These are phyloP conservation scores for Trypanosoma platydactyli DNA, from an alignment of 208 protist genomes.

Conservation along the genomic window DNA sequence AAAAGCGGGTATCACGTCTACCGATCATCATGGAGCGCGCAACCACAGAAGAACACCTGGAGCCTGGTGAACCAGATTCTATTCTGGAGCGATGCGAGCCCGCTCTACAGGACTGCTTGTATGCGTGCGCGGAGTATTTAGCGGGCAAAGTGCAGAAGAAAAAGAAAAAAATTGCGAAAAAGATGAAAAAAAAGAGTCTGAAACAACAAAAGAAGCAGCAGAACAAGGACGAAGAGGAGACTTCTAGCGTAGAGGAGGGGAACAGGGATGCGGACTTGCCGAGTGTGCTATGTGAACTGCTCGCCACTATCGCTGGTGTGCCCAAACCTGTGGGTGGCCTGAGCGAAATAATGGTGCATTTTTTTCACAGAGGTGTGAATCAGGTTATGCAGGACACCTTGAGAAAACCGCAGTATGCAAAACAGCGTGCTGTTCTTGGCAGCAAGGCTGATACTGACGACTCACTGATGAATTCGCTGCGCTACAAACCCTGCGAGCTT, in stretches of 20 bases:
- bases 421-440: conserved; percentile 42
- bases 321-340: conserved; percentile 16
- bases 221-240: not conserved
- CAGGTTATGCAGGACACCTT: conserved; percentile 35
- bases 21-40: conserved; percentile 13
- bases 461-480: conserved; percentile 44
- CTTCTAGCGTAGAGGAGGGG: not conserved
- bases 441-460: conserved; percentile 33
- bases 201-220: not conserved
- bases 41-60: not conserved
- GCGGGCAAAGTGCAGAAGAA: not conserved
- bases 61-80: not conserved
- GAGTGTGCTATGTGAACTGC: conserved; percentile 6
- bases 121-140: conserved; percentile 11
- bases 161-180: not conserved
- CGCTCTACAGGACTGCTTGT: conserved; percentile 1
- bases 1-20: conserved; percentile 17
- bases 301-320: conserved; percentile 6
- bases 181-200: not conserved
- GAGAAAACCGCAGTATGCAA: conserved; percentile 34
- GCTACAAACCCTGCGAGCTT: conserved; percentile 41
- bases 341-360: conserved; percentile 41
- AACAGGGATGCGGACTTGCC: no score
- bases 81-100: conserved; percentile 14
- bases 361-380: conserved; percentile 49